Conservation (phyloP, 352 stramenopile species). For the Globisporangium uncinulatum region DNA sequence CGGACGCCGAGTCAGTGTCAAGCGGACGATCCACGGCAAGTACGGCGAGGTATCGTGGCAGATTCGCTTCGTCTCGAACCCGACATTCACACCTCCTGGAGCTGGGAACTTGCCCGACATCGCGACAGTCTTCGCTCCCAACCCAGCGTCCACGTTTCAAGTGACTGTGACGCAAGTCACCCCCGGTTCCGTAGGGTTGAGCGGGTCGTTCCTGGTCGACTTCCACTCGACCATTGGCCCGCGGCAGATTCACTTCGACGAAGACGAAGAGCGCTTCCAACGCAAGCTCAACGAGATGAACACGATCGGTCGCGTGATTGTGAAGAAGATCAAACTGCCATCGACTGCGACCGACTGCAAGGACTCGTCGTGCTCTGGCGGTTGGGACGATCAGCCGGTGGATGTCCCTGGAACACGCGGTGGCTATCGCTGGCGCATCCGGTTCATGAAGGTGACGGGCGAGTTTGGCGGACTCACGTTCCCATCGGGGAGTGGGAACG, state of each 20-base stretch:
- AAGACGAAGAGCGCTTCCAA: conserved; percentile 75
- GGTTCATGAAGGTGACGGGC: conserved; percentile 69
- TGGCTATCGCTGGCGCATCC: conserved; percentile 73
- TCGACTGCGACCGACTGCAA: conserved; percentile 51
- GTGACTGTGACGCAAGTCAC: conserved; percentile 85
- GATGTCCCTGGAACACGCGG: conserved; percentile 64
- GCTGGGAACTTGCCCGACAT: conserved; percentile 86
- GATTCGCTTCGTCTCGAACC: conserved; percentile 93
- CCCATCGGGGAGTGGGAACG: conserved; percentile 69
- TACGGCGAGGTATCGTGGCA: conserved; percentile 94
- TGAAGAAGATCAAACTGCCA: conserved; percentile 88
- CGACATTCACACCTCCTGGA: conserved; percentile 81
- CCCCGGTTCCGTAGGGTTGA: conserved; percentile 82
- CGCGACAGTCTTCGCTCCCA: conserved; percentile 26
- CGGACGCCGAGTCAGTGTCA: conserved; percentile 80
- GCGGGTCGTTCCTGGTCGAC: conserved; percentile 88
- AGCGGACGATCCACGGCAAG: conserved; percentile 89
- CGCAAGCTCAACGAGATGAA: conserved; percentile 95
- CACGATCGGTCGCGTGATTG: conserved; percentile 88
- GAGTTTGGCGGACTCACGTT: conserved; percentile 71
- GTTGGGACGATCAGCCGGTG: conserved; percentile 89
- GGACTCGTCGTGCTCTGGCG: conserved; percentile 62
- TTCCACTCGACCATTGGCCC: conserved; percentile 79
- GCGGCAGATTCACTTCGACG: conserved; percentile 84
- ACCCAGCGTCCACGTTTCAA: conserved; percentile 15